A percentile compares a stretch with the other conserved stretches of the same genome.
Evolutionary conservation across 257 asterid genomes (phyloP).

Genomic region (Nicotiana undulata): DNA sequence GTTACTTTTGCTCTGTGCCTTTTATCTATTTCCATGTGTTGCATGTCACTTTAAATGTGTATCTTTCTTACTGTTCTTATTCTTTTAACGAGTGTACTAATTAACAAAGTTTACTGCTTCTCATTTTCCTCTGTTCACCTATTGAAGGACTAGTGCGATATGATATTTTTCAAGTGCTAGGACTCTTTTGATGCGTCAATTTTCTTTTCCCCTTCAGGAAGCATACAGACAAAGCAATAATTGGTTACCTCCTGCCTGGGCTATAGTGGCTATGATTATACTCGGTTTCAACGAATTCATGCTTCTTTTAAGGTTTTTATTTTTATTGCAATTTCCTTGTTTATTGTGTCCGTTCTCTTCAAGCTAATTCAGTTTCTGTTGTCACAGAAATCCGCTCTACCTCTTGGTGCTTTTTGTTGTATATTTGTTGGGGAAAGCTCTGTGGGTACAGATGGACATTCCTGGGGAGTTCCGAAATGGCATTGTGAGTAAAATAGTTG

Average conservation of each 20-base stretch:
- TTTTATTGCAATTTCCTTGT: neutral
- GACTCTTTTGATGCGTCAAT: neutral
- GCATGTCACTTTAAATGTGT: neutral
- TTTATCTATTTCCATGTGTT: neutral
- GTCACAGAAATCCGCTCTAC: conserved; percentile 60
- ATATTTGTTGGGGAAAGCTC: conserved; percentile 40
- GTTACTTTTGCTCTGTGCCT: neutral
- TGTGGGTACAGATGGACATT: conserved; percentile 53
- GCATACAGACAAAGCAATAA: conserved; percentile 37
- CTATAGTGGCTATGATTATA: conserved; percentile 41
- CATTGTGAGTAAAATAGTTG: conserved; percentile 32
- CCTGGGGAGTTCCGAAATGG: conserved; percentile 37
- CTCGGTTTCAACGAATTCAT: conserved; percentile 68
- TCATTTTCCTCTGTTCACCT: neutral
- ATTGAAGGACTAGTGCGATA: neutral
- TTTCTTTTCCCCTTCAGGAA: conserved; percentile 29
- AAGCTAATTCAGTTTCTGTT: neutral
- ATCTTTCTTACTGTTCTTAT: neutral
- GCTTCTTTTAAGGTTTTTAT: conserved; percentile 47
- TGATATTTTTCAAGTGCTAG: neutral
- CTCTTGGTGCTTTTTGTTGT: conserved; percentile 32
- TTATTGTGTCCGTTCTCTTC: neutral
- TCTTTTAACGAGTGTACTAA: neutral
- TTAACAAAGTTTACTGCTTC: neutral
- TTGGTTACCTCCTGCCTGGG: conserved; percentile 72